Conservation (phyloP, 805 yeast species). For the Metschnikowia dekortorum region DNA sequence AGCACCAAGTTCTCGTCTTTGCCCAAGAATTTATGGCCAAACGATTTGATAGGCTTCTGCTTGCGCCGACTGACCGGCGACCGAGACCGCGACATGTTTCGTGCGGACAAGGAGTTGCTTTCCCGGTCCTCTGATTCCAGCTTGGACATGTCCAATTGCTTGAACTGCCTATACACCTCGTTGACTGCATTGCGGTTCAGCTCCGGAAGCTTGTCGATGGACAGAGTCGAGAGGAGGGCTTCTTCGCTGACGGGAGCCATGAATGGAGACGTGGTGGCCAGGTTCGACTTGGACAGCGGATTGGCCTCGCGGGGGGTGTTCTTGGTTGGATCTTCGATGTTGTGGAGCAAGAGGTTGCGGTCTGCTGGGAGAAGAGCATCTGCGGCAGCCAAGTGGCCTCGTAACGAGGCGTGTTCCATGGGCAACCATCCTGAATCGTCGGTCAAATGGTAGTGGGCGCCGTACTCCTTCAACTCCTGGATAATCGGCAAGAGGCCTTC, state of each 20-base stretch:
- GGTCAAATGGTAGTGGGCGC: constrained; percentile 50
- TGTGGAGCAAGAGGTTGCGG: constrained; percentile 29
- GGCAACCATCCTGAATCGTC: constrained; percentile 96
- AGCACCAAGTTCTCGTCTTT: constrained; percentile 65
- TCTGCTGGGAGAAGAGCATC: constrained; percentile 52
- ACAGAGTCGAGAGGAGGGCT: constrained; percentile 22
- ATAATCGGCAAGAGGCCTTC: constrained; percentile 69
- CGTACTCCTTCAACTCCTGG: constrained; percentile 45
- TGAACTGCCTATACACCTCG: constrained; percentile 39
- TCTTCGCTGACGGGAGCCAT: constrained; percentile 15
- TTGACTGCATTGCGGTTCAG: constrained; percentile 25
- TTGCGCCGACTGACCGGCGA: constrained; percentile 19
- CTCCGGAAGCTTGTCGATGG: constrained; percentile 37
- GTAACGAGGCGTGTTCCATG: constrained; percentile 89
- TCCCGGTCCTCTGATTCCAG: constrained; percentile 15
- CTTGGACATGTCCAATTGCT: constrained; percentile 22
- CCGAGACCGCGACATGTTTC: constrained; percentile 9
- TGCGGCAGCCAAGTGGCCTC: constrained; percentile 79
- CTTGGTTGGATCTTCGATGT: constrained; percentile 32
- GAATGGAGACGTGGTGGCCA: constrained; percentile 15
- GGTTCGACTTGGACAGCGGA: constrained; percentile 12
- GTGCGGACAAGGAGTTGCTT: constrained; percentile 15
- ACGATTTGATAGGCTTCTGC: constrained; percentile 64
- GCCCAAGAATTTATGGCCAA: constrained; percentile 75
- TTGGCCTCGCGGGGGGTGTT: constrained; percentile 19